Conservation (phyloP, 805 yeast species). For the Jamesozyma spencerorum region DNA sequence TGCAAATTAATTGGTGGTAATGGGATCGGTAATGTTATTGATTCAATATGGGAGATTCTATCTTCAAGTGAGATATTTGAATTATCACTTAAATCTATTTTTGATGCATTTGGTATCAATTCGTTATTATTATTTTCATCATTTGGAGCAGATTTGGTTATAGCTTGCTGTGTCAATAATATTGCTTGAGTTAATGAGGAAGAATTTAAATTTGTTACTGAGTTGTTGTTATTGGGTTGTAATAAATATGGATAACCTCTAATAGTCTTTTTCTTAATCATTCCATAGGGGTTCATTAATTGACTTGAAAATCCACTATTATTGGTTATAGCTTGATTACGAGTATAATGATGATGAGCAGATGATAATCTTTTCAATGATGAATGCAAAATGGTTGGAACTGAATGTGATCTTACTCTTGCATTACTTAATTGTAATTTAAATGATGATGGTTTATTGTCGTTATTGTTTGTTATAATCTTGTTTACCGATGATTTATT, state of each 20-base stretch:
- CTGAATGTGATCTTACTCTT: slow-evolving; percentile 27
- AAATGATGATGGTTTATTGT: slow-evolving; percentile 2
- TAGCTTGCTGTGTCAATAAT: slow-evolving; percentile 6
- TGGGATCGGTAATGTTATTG: slow-evolving; percentile 33
- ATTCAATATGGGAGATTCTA: slow-evolving; percentile 15
- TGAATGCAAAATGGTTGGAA: slow-evolving; percentile 29
- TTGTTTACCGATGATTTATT: background rate
- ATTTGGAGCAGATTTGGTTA: slow-evolving; percentile 1
- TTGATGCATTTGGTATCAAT: background rate
- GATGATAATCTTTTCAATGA: slow-evolving; percentile 21
- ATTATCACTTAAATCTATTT: background rate
- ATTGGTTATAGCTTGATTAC: slow-evolving; percentile 1
- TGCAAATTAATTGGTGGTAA: slow-evolving; percentile 79
- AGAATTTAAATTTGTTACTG: slow-evolving; percentile 1
- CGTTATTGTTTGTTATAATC: background rate
- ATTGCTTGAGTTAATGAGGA: slow-evolving; percentile 7
- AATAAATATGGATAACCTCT: slow-evolving; percentile 4
- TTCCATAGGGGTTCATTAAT: slow-evolving; percentile 7
- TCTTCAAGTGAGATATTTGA: slow-evolving; percentile 17
- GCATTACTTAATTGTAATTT: slow-evolving; percentile 9
- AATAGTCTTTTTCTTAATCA: slow-evolving; percentile 9
- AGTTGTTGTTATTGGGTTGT: slow-evolving; percentile 2
- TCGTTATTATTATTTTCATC: slow-evolving; percentile 5
- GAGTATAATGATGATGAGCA: slow-evolving; percentile 1
- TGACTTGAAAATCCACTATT: slow-evolving; percentile 4